These are phyloP conservation scores for Puccinellia tenuiflora DNA, from an alignment of 176 grass and related monocot species.

Conservation along the genomic window DNA sequence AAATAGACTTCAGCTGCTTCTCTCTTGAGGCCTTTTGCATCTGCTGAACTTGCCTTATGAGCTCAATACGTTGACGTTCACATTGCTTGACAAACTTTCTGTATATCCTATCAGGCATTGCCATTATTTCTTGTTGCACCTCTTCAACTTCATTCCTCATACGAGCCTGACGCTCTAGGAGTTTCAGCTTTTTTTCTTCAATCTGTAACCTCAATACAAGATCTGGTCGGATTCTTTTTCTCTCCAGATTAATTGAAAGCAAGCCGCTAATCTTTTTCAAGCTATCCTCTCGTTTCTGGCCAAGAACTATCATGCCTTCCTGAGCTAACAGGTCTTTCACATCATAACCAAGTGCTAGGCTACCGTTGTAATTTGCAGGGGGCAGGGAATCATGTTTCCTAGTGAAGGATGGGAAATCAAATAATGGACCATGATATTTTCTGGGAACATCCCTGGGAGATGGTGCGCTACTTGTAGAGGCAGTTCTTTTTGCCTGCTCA, in stretches of 20 bases:
- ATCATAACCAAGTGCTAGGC: conserved; percentile 76
- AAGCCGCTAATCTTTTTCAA: conserved; percentile 92
- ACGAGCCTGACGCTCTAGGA: conserved; percentile 74
- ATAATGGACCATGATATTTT: conserved; percentile 94
- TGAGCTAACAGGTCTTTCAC: conserved; percentile 91
- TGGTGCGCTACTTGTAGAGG: conserved; percentile 44
- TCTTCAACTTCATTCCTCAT: conserved; percentile 95
- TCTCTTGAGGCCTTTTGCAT: conserved; percentile 78
- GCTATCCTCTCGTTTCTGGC: conserved; percentile 77
- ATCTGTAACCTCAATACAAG: conserved; percentile 92
- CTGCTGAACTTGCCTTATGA: conserved; percentile 80
- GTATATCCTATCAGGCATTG: conserved; percentile 90
- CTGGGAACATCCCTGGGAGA: conserved; percentile 60
- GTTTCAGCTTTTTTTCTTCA: conserved; percentile 96
- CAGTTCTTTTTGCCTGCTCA: conserved; percentile 68
- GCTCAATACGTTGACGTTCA: conserved; percentile 79
- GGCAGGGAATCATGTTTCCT: conserved; percentile 80
- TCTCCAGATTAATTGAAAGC: conserved; percentile 85
- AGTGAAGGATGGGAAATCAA: conserved; percentile 92
- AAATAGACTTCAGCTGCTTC: conserved; percentile 83
- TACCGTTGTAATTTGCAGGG: conserved; percentile 69
- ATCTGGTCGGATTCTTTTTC: conserved; percentile 91
- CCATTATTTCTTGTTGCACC: conserved; percentile 97
- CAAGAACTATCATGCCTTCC: conserved; percentile 69
- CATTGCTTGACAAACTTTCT: conserved; percentile 94